Base-by-base conservation (phyloP, 1,139 yeast genomes). In the Diutina pseudorugosa region DNA sequence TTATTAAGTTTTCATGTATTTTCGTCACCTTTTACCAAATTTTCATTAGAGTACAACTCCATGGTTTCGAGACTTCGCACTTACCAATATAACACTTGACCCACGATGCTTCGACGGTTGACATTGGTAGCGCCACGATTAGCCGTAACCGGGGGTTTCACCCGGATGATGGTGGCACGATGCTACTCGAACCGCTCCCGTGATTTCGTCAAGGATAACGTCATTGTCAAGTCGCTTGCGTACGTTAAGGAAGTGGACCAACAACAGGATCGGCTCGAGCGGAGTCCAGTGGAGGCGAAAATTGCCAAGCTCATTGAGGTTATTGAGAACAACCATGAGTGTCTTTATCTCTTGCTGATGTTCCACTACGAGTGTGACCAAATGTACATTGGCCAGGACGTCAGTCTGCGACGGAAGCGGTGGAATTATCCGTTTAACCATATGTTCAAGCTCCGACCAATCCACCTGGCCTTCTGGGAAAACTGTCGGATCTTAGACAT, bases 381-480 rank as follows among this genome's bases (percentile, higher is more conserved):
- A 11, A 45, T 45, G 36, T 19, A 33, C 9, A 45, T 45, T 27
- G 41, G 40, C 19, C 49, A 27, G 7, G 36, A 25, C 21, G 21
- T 45, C 12, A 7, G 20, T 5, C 6, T 3, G n/a, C 19, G 49
- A 27, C 25, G 21, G 14, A 23, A 25, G 14, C 49, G n/a, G 2
- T 27, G 27, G 21, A 33, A 33, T 12, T 45, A 45, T 19, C 16
- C 20, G 19, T 27, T 33, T 33, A 25, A 45, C 14, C 30, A 25
- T n/a, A 21, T 45, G 20, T 45, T 45, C 16, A 25, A 16, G 23
- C 40, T 45, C 6, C 49, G 49, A n/a, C 49, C 49, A 20, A 45
- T 45, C 40, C 49, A 45, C 16, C n/a, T n/a, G 11, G 49, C 49
- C 2, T 45, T 45, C 27, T 45, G 49, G 49, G 49, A 45, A 11